Evolutionary conservation across 306 rosid species (phyloP).

Genomic region (Cicer bijugum): DNA sequence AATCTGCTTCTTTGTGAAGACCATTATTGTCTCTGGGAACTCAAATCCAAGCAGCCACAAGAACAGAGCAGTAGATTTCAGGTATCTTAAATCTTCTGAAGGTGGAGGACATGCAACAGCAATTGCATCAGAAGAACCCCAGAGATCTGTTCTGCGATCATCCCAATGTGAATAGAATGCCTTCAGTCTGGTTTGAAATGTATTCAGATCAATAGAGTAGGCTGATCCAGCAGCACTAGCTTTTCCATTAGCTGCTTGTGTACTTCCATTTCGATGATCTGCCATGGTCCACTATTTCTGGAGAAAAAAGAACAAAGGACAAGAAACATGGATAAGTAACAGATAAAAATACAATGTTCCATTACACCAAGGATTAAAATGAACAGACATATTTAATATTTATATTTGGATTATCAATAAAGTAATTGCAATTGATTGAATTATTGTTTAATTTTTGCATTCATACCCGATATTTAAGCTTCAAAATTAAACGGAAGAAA

Average conservation of each 20-base stretch:
- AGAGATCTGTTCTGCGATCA: conserved; percentile 60
- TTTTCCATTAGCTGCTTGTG: conserved; percentile 68
- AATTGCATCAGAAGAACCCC: conserved; percentile 81
- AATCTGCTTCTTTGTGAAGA: conserved; percentile 77
- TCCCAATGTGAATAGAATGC: conserved; percentile 72
- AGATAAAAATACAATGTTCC: not conserved
- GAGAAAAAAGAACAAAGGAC: not conserved
- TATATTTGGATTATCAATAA: conserved; percentile 21
- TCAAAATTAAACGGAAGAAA: conserved; percentile 27
- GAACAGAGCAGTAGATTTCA: conserved; percentile 82
- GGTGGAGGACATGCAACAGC: conserved; percentile 78
- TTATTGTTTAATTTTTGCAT: not conserved
- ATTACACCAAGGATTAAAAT: not conserved
- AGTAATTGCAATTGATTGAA: conserved; percentile 1
- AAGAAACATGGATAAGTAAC: conserved; percentile 25
- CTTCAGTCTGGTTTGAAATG: conserved; percentile 67
- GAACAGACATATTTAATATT: not conserved
- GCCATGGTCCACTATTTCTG: conserved; percentile 54
- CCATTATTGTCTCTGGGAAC: conserved; percentile 93
- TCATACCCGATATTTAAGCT: not conserved
- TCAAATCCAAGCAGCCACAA: conserved; percentile 90
- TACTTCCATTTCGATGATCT: conserved; percentile 79
- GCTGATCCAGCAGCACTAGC: conserved; percentile 55
- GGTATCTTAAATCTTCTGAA: conserved; percentile 89
- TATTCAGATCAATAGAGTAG: conserved; percentile 68